Evolutionary conservation across 2,329 filamentous ascomycete species (phyloP).

Genomic region (Beauveria sp.): DNA sequence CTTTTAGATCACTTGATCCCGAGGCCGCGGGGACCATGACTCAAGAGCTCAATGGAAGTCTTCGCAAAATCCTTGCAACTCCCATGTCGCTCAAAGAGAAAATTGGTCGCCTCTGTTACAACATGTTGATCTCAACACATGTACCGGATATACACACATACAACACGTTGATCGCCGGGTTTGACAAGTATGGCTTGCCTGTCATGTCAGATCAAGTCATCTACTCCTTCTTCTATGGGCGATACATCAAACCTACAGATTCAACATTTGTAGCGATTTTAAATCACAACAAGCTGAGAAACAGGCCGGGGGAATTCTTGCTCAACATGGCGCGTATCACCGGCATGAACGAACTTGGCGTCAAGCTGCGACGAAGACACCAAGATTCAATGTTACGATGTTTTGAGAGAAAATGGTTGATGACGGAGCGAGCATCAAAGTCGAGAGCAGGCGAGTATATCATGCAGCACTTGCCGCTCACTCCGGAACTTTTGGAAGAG

Average conservation of each 20-base stretch:
- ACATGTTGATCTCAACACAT: conserved; percentile 54
- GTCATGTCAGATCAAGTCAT: conserved; percentile 46
- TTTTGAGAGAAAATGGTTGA: conserved; percentile 19
- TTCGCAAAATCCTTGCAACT: conserved; percentile 23
- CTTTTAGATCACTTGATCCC: conserved; percentile 23
- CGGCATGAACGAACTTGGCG: conserved; percentile 33
- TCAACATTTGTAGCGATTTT: conserved; percentile 43
- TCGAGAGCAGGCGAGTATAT: conserved; percentile 27
- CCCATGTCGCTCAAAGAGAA: conserved; percentile 24
- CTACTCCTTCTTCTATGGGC: conserved; percentile 39
- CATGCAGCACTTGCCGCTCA: conserved; percentile 33
- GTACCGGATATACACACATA: conserved; percentile 62
- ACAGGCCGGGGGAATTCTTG: conserved; percentile 36
- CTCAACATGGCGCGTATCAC: conserved; percentile 38
- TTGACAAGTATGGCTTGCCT: conserved; percentile 44
- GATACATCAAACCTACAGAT: conserved; percentile 38
- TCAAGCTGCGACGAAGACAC: conserved; percentile 30
- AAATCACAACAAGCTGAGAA: conserved; percentile 39
- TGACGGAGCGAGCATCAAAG: conserved; percentile 17
- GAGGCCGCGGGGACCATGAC: conserved; percentile 20
- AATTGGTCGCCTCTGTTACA: conserved; percentile 48
- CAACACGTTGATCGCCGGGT: conserved; percentile 62
- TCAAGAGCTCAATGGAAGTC: conserved; percentile 21
- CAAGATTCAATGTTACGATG: conserved; percentile 17
- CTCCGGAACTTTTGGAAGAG: conserved; percentile 33